Base-by-base conservation (phyloP, 306 rosid genomes). In the Vigna trinervia region DNA sequence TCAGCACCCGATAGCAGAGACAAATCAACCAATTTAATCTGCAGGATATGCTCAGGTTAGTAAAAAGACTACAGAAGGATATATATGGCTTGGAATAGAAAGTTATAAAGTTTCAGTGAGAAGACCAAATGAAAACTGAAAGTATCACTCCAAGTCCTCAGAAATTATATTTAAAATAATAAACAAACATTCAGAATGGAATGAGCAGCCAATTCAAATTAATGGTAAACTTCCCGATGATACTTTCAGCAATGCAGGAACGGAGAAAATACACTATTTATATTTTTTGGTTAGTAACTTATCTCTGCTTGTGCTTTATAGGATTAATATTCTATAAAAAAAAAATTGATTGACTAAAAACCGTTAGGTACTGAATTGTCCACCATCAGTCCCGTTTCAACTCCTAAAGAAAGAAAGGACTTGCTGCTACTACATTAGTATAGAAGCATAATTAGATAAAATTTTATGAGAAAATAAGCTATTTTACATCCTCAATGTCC, bases 11-110 rank as follows among this genome's bases (percentile, higher is more conserved):
- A 95, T 59, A 95, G 90, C 90, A 90, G 87, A 82, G 93, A 81
- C 71, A 90, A 52, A 69, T 95, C 91, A 3, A 95, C 86, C 87
- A 95, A 22, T 85, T 95, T 95, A 43, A 84, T 86, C 98, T 95
- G 93, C 92, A 90, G 41, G 69, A 75, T 63, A 36, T 76, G 73
- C 75, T 38, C 74, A 54, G 51, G 72, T 76, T 71, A 71, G 57
- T 22, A 60, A 30, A 65, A 36, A 43, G 46, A 10, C 32, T 28
- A 19, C 50, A 60, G 58, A 78, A 56, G 34, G 34, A 75, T 64
- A 69, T 71, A 69, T 46, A 74, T 61, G 59, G 80, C 60, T 77
- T 41, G n/a, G 57, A 19, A 26, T 26, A 26, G 30, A 26, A 26
- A 30, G 32, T 30, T 30, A 30, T 56, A 11, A 68, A 52, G 46